Evolutionary conservation across 306 rosid species (phyloP), one percentile per base, ranked within the genome.

Genomic region (Sophora flavescens): DNA sequence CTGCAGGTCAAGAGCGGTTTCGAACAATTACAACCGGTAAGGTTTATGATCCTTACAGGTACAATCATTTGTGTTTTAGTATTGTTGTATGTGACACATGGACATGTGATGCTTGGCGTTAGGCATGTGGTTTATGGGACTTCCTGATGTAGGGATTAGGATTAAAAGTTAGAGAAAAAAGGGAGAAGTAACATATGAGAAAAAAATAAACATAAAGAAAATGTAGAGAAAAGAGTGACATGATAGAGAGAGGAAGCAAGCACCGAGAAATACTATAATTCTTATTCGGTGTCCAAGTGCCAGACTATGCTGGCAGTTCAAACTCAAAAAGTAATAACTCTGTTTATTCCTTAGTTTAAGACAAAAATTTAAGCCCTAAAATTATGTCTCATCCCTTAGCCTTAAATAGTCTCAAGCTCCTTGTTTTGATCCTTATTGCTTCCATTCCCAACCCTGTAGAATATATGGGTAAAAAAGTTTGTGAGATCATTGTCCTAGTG

Each of bases 1-100:
- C 98, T 10, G 98, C 98, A 75, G 98, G 98, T 45, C 98, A 94
- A 75, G 98, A 94, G 84, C 88, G 98, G 72, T 94, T 94, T 74
- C 93, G 98, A n/a, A 94, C 98, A 63, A 94, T 94, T 81, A 94
- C 98, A 22, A 94, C 98, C 3, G 98, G 98, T 91, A 78, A 39
- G 22, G 57, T 76, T 88, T 64, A 52, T 81, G 6, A 74, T 66
- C 28, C 16, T 67, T 69, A 32, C 18, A 30, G 7, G 33, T 47
- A 13, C 8, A 18, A 16, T 6, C 36, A 16, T 53, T 11, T 35
- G 16, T 13, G 30, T 48, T 16, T 81, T 32, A 22, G 63, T 47
- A 42, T 42, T 17, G 9, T 78, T 51, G 6, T 16, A 32, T 42
- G 22, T 0, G 16, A 17, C 62, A 17, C 52, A 18, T 16, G 6